phyloP scores from a whole-genome alignment of 2,329 filamentous ascomycete genomes.

The Alternaria sp. region DNA sequence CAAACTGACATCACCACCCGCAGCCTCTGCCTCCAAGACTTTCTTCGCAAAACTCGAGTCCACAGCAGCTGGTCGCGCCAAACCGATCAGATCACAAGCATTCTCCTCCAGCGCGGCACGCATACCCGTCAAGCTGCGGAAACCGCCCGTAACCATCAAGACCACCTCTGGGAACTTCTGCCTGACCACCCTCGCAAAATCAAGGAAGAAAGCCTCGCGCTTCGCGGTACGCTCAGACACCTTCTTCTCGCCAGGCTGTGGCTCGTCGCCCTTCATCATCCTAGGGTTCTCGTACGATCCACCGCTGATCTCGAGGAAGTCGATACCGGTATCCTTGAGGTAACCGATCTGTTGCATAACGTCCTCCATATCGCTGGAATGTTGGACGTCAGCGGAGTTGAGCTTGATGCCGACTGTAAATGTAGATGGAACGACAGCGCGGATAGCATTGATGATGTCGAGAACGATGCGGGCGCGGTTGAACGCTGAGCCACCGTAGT shows the following conservation, averaged over 20 bases:
- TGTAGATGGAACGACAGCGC: slow-evolving; percentile 49
- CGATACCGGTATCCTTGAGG: slow-evolving; percentile 59
- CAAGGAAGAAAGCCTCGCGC: slow-evolving; percentile 72
- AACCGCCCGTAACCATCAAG: slow-evolving; percentile 64
- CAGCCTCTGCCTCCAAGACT: slow-evolving; percentile 10
- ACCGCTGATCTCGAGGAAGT: slow-evolving; percentile 73
- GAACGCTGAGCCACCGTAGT: slow-evolving; percentile 55
- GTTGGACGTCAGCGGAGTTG: slow-evolving; percentile 57
- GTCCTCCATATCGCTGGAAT: slow-evolving; percentile 52
- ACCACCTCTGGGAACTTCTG: slow-evolving; percentile 44
- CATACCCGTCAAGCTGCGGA: slow-evolving; percentile 63
- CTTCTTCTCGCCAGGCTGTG: not conserved
- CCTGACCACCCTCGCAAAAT: slow-evolving; percentile 63
- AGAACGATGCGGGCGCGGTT: slow-evolving; percentile 56
- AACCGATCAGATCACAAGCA: slow-evolving; percentile 23
- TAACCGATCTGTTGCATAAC: slow-evolving; percentile 64
- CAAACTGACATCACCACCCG: not conserved
- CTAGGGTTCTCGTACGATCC: slow-evolving; percentile 50
- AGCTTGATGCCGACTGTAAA: slow-evolving; percentile 59
- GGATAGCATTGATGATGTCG: slow-evolving; percentile 53
- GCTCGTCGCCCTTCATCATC: slow-evolving; percentile 2
- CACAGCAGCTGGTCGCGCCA: slow-evolving; percentile 21
- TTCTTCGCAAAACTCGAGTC: slow-evolving; percentile 12
- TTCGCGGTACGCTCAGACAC: slow-evolving; percentile 52
- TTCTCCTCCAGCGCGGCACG: slow-evolving; percentile 57